Conservation (phyloP, 768 basidiomycete species). For the Tremella yokohamensis region DNA sequence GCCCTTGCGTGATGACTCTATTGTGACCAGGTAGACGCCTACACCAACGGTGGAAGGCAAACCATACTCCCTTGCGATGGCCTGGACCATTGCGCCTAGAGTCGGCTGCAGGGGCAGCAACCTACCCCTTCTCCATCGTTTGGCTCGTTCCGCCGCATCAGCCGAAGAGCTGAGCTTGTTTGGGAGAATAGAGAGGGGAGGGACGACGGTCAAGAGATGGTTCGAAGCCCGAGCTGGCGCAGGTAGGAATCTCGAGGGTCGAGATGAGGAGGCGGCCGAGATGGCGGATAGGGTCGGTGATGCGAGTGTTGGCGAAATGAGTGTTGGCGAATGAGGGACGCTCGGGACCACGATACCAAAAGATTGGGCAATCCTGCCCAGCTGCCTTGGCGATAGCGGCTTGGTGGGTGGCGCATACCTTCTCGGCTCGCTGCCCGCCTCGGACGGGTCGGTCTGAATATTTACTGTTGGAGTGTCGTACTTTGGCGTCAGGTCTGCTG, state of each 20-base stretch:
- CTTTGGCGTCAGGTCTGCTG: not conserved
- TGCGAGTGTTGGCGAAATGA: constrained; percentile 6
- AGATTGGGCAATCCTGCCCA: constrained; percentile 44
- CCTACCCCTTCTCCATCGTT: constrained; percentile 66
- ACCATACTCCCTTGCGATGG: constrained; percentile 90
- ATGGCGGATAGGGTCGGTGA: constrained; percentile 9
- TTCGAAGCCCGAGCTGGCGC: constrained; percentile 17
- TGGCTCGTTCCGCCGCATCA: constrained; percentile 14
- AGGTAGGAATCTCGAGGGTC: constrained; percentile 5
- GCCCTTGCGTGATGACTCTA: constrained; percentile 13
- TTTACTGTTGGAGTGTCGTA: constrained; percentile 7
- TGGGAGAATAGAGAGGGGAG: constrained; percentile 30
- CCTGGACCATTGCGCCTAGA: constrained; percentile 72
- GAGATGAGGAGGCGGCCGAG: constrained; percentile 9
- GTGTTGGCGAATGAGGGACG: constrained; percentile 20
- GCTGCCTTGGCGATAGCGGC: constrained; percentile 35
- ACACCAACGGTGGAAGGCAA: constrained; percentile 81
- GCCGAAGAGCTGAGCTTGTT: constrained; percentile 4
- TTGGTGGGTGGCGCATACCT: constrained; percentile 36
- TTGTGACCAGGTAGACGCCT: constrained; percentile 70
- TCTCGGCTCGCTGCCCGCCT: constrained; percentile 4
- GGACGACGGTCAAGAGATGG: constrained; percentile 40
- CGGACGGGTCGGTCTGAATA: constrained; percentile 4
- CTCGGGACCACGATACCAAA: constrained; percentile 45
- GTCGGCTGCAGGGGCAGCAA: constrained; percentile 80